Evolutionary conservation across 768 basidiomycete genomes (phyloP).

Genomic region (Pisolithus microcarpus): DNA sequence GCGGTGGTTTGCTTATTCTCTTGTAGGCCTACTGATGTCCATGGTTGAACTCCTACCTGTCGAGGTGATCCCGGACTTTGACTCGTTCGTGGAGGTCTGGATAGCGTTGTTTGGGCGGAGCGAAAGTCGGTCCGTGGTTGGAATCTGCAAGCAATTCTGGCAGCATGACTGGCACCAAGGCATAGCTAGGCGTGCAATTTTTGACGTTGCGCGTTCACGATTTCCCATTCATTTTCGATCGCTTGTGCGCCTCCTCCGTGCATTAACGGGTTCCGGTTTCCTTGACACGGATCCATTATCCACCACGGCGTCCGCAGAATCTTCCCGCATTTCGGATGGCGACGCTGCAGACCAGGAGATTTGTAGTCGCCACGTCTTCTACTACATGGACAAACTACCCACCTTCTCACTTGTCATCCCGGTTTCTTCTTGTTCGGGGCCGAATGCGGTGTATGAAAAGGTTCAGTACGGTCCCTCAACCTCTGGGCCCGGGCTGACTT

Average conservation of each 20-base stretch:
- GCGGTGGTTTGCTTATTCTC: constrained; percentile 3
- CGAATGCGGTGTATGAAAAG: constrained; percentile 67
- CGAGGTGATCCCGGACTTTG: constrained; percentile 72
- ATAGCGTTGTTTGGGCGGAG: constrained; percentile 73
- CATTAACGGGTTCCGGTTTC: constrained; percentile 73
- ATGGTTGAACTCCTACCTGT: constrained; percentile 68
- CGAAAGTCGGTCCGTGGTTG: constrained; percentile 49
- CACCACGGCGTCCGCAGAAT: constrained; percentile 36
- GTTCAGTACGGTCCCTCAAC: constrained; percentile 49
- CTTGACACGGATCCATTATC: constrained; percentile 66
- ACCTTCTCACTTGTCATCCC: constrained; percentile 74
- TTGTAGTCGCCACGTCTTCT: constrained; percentile 65
- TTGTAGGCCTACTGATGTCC: constrained; percentile 65
- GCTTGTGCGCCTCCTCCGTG: constrained; percentile 62
- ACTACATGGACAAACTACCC: constrained; percentile 65
- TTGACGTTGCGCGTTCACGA: constrained; percentile 74
- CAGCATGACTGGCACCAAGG: constrained; percentile 63
- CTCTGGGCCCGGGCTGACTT: constrained; percentile 44
- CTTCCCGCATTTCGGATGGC: constrained; percentile 32
- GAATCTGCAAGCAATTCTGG: constrained; percentile 81
- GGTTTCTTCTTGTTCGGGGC: constrained; percentile 50
- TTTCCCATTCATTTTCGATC: constrained; percentile 76
- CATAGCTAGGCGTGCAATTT: constrained; percentile 64
- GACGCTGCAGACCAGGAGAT: constrained; percentile 44
- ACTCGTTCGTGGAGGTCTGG: constrained; percentile 68